Evolutionary conservation across 768 basidiomycete genomes (phyloP), one percentile per base, ranked within the genome.

Genomic region (Suillus bovinus): DNA sequence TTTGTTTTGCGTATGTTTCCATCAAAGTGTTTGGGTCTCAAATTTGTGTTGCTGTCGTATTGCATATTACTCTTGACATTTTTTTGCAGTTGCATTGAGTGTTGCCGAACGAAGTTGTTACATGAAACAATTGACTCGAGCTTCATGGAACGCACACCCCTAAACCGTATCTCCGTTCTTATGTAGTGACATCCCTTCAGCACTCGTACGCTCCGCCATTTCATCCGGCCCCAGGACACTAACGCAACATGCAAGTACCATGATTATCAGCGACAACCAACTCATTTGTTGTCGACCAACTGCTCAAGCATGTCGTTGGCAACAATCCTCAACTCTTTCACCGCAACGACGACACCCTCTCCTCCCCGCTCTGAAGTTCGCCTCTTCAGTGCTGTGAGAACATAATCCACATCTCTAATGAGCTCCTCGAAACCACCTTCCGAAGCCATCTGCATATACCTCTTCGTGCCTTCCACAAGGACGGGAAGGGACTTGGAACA

Each of bases 401-500:
- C 14, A 27, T 0, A 0, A 47, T 47, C 46, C 46, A 47, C 14
- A 16, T 2, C 0, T 4, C 3, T 2, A 14, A 47, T 8, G 14
- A 47, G 14, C 7, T 0, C 0, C 46, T 4, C 14, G 24, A 47
- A 14, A 27, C 9, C 0, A 3, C 2, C 1, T 16, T 47, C 7
- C 14, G 14, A 2, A 24, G 14, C 7, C 14, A 16, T 8, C 7
- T 27, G 24, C 14, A 47, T 47, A 16, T 44, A 5, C 42, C 11
- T 44, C n/a, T 17, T 49, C 27, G 47, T 29, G 16, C 47, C 16
- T 29, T 49, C 47, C 16, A 49, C 47, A 49, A 49, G 47, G 27
- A 29, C 27, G 27, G 47, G 27, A 29, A 49, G 47, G 47, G 29
- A 17, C 47, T 49, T 16, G 16, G 29, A 27, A 27, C 47, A 29